Conservation (phyloP, 352 stramenopile species). For the Pythium chondricola region DNA sequence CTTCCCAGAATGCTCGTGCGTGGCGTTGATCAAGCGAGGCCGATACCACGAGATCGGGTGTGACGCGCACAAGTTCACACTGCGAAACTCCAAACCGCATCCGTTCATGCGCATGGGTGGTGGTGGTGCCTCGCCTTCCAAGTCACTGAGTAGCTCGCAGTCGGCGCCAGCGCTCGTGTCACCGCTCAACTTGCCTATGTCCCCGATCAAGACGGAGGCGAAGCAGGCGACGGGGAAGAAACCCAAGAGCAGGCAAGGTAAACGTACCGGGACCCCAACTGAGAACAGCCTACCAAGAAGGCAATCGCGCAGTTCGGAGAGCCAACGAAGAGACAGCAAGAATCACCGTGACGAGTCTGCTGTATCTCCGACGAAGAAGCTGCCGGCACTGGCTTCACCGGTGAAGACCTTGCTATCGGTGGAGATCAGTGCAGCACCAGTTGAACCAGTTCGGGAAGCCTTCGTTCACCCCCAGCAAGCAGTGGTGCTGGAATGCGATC, state of each 20-base stretch:
- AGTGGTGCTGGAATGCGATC: slow-evolving; percentile 7
- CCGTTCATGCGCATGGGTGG: slow-evolving; percentile 14
- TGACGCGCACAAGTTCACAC: slow-evolving; percentile 51
- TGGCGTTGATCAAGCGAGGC: slow-evolving; percentile 35
- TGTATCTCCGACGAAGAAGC: neutral
- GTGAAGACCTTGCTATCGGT: neutral
- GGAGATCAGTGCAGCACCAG: neutral
- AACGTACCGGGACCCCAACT: neutral
- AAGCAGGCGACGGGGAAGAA: slow-evolving; percentile 3
- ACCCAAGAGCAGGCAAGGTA: slow-evolving; percentile 6
- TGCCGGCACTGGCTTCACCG: slow-evolving; percentile 10
- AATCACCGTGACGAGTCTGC: slow-evolving; percentile 1
- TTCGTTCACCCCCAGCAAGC: slow-evolving; percentile 2
- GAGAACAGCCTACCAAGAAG: slow-evolving; percentile 1
- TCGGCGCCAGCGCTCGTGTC: slow-evolving; percentile 5
- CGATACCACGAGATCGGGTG: slow-evolving; percentile 42
- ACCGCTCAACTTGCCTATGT: slow-evolving; percentile 7
- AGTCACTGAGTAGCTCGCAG: slow-evolving; percentile 5
- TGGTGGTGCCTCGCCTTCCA: neutral
- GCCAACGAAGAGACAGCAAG: slow-evolving; percentile 3
- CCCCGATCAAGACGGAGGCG: slow-evolving; percentile 6
- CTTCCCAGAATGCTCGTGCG: slow-evolving; percentile 36
- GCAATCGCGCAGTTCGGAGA: neutral
- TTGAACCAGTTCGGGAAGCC: neutral
- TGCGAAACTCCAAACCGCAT: slow-evolving; percentile 45